Conservation (phyloP, 2,329 filamentous ascomycete species). For the Sclerotinia minor region DNA sequence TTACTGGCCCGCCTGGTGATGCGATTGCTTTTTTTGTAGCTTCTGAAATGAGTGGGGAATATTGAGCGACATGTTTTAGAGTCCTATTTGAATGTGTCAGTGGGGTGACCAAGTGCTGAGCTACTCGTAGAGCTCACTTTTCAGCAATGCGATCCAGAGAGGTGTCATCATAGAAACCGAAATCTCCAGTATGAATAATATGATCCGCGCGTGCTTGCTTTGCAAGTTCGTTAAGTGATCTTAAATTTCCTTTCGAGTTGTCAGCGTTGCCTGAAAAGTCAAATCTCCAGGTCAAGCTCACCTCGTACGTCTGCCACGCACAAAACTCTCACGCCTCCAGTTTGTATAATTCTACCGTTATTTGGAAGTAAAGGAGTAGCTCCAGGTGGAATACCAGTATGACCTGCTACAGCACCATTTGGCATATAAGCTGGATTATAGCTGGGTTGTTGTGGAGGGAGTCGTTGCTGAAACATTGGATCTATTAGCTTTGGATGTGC, state of each 20-base stretch:
- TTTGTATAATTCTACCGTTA: constrained; percentile 66
- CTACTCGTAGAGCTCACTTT: constrained; percentile 63
- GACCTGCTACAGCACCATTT: constrained; percentile 56
- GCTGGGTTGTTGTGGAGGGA: constrained; percentile 40
- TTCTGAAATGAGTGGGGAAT: constrained; percentile 90
- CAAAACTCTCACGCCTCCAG: constrained; percentile 64
- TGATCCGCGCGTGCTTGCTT: constrained; percentile 93
- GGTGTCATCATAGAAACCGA: constrained; percentile 96
- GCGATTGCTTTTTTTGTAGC: constrained; percentile 67
- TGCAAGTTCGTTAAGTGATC: constrained; percentile 93
- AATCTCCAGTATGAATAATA: constrained; percentile 98
- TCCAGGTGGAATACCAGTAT: constrained; percentile 54
- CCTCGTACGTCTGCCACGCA: constrained; percentile 74
- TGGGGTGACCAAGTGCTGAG: constrained; percentile 28
- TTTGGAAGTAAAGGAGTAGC: constrained; percentile 66
- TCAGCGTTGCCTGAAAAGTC: constrained; percentile 32
- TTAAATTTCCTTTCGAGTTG: constrained; percentile 72
- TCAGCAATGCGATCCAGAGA: constrained; percentile 97
- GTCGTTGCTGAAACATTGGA: constrained; percentile 40
- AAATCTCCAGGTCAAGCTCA: constrained; percentile 43
- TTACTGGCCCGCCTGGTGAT: constrained; percentile 73
- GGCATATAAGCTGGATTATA: constrained; percentile 53
- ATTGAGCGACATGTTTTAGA: constrained; percentile 96
- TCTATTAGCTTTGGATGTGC: constrained; percentile 32
- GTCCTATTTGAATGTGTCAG: constrained; percentile 61